A percentile compares a stretch with the other conserved stretches of the same genome.
These are phyloP conservation scores for Phycomyces blakesleeanus DNA, from an alignment of 192 early-diverging fungal genomes.

Conservation along the genomic window DNA sequence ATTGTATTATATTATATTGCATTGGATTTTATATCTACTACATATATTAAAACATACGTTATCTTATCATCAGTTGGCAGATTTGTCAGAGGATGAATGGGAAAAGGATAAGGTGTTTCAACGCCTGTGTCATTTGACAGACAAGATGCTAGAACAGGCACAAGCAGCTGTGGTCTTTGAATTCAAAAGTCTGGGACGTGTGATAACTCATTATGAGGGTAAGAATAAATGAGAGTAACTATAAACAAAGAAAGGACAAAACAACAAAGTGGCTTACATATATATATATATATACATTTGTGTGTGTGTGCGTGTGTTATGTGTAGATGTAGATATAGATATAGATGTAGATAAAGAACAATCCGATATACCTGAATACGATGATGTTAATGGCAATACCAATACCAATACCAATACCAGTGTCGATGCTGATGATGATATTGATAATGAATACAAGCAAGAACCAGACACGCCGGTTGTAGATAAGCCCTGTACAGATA, in stretches of 20 bases:
- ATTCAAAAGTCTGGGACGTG: constrained; percentile 25
- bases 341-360: too few species aligned
- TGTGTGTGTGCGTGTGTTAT: too few species aligned
- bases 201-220: constrained; percentile 22
- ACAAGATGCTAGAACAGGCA: constrained; percentile 29
- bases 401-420: too few species aligned
- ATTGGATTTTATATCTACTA: background rate
- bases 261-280: too few species aligned
- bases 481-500: background rate
- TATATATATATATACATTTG: too few species aligned
- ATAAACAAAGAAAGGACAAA: too few species aligned
- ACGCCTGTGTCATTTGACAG: constrained; percentile 20
- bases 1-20: too few species aligned
- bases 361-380: too few species aligned
- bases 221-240: background rate
- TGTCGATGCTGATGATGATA: background rate
- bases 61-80: background rate
- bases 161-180: constrained; percentile 29
- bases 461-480: background rate
- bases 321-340: too few species aligned
- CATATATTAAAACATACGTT: background rate
- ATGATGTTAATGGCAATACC: too few species aligned
- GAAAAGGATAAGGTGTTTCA: constrained; percentile 34
- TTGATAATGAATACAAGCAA: background rate
- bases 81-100: constrained; percentile 25